phyloP scores from a whole-genome alignment of 1,139 yeast species.

The Yamadazyma friedrichii region DNA sequence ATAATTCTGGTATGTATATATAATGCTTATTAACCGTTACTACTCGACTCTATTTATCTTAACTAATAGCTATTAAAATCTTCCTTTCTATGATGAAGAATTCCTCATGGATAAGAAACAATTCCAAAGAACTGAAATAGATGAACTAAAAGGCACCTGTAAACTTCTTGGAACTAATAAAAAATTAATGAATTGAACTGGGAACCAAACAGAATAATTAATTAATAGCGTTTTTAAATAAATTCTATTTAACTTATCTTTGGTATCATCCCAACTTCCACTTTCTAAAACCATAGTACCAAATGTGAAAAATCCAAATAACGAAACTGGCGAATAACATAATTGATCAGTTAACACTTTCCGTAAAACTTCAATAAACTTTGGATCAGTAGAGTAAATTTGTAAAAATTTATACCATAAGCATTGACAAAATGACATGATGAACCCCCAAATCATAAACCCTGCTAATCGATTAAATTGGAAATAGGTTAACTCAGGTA shows the following conservation, averaged over 20 bases:
- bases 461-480: conserved; percentile 72
- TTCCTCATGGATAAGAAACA: conserved; percentile 83
- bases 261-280: conserved; percentile 66
- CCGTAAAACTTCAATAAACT: conserved; percentile 76
- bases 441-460: conserved; percentile 84
- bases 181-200: conserved; percentile 88
- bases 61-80: too few species aligned
- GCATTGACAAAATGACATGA: conserved; percentile 80
- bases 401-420: conserved; percentile 88
- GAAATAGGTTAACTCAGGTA: conserved; percentile 40
- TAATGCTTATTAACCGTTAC: conserved; percentile 10
- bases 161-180: conserved; percentile 71
- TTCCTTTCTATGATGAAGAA: conserved; percentile 20
- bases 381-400: conserved; percentile 78
- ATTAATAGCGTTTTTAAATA: conserved; percentile 76
- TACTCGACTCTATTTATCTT: too few species aligned
- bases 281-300: conserved; percentile 79
- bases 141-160: conserved; percentile 90
- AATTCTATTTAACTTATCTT: conserved; percentile 58
- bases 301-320: conserved; percentile 78
- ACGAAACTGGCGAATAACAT: conserved; percentile 81
- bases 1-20: conserved; percentile 40
- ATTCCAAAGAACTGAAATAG: conserved; percentile 90
- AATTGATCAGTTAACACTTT: conserved; percentile 89
- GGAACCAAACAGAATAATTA: conserved; percentile 91